A percentile compares a stretch with the other conserved stretches of the same genome.
Conservation (phyloP, 148 eudicot species). For the Salicornia ramosissima region DNA sequence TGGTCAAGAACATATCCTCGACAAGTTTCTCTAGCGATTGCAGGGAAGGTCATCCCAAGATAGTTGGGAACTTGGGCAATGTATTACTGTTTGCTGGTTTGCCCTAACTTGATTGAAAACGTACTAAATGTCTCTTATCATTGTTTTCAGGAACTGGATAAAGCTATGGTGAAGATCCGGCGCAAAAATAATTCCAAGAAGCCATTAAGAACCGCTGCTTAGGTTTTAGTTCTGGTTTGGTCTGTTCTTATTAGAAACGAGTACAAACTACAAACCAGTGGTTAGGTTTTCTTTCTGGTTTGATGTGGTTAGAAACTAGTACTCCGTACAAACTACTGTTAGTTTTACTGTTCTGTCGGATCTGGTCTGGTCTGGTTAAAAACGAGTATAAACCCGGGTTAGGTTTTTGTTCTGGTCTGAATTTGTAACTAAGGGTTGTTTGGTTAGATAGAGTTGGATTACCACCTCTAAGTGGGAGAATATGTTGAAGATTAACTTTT, state of each 20-base stretch:
- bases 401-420: too few species aligned
- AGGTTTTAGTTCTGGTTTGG: constrained; percentile 3
- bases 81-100: background rate
- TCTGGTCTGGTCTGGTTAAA: constrained; percentile 6
- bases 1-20: background rate
- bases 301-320: too few species aligned
- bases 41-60: background rate
- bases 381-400: too few species aligned
- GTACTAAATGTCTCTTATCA: background rate
- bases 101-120: background rate
- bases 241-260: background rate
- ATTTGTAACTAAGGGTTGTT: constrained; percentile 2
- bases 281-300: too few species aligned
- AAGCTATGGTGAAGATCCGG: constrained; percentile 64
- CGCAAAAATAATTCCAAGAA: constrained; percentile 74
- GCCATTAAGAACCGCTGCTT: constrained; percentile 35
- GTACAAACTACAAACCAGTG: too few species aligned
- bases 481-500: too few species aligned
- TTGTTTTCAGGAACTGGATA: constrained; percentile 54
- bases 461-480: too few species aligned
- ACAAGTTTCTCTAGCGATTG: background rate
- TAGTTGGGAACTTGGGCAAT: background rate
- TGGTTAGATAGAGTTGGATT: background rate
- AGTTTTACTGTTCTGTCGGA: too few species aligned
- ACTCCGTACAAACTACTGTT: too few species aligned